phyloP scores from a whole-genome alignment of 2,329 filamentous ascomycete genomes.

The Clarireedia sp. region DNA sequence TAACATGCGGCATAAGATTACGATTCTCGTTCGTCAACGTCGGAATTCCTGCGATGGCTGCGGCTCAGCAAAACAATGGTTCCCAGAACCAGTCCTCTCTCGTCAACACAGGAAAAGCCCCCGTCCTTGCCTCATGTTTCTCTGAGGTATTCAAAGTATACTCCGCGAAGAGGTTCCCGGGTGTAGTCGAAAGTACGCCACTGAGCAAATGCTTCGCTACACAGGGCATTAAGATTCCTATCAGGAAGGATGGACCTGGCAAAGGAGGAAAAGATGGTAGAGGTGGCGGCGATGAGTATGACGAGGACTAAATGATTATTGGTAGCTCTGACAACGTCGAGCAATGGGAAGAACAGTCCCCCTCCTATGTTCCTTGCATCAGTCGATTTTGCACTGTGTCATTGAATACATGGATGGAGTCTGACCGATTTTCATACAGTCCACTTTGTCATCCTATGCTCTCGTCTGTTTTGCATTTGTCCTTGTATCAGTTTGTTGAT shows the following conservation, averaged over 20 bases:
- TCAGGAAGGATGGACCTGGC: slow-evolving; percentile 67
- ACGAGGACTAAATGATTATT: background rate
- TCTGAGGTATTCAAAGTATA: slow-evolving; percentile 88
- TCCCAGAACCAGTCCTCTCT: slow-evolving; percentile 32
- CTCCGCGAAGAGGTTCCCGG: slow-evolving; percentile 96
- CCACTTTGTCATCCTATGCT: too few species aligned
- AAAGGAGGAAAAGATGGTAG: slow-evolving; percentile 25
- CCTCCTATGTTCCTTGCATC: too few species aligned
- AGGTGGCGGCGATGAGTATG: slow-evolving; percentile 22
- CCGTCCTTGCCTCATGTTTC: slow-evolving; percentile 77
- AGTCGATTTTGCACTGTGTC: too few species aligned
- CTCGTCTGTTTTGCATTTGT: too few species aligned
- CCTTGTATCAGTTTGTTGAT: too few species aligned
- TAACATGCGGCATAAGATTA: slow-evolving; percentile 35
- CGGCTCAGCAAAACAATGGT: slow-evolving; percentile 1
- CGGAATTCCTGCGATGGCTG: slow-evolving; percentile 37
- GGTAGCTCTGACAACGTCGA: background rate
- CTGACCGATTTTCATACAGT: too few species aligned
- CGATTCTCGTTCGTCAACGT: slow-evolving; percentile 79
- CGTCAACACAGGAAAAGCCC: slow-evolving; percentile 68
- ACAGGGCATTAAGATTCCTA: slow-evolving; percentile 73
- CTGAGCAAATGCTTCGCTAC: slow-evolving; percentile 88
- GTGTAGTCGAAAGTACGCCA: slow-evolving; percentile 86
- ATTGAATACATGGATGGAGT: too few species aligned
- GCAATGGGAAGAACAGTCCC: too few species aligned